Evolutionary conservation across 2,329 filamentous ascomycete genomes (phyloP).

Genomic region (Aspergillus carbonarius): DNA sequence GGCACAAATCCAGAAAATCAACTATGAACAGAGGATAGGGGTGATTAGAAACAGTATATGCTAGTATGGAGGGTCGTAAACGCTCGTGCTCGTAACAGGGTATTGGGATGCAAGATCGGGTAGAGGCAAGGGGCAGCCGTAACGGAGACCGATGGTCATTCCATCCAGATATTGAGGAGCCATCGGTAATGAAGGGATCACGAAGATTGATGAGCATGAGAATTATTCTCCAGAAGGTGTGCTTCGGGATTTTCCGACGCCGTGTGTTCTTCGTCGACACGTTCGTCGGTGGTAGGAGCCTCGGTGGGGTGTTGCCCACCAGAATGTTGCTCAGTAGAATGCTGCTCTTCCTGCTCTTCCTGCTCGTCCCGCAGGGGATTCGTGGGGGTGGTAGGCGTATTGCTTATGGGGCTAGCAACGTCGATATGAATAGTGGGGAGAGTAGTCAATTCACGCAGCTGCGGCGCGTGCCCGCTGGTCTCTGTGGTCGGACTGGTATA

Average conservation of each 20-base stretch:
- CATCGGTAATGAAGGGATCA: not conserved
- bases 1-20: conserved; percentile 10
- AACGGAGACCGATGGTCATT: not conserved
- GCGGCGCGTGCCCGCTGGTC: conserved; percentile 15
- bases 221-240: not conserved
- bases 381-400: conserved; percentile 26
- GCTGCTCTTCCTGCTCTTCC: conserved; percentile 2
- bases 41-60: conserved; percentile 7
- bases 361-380: conserved; percentile 9
- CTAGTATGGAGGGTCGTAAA: conserved; percentile 15
- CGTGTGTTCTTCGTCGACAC: not conserved
- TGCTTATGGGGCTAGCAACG: conserved; percentile 26
- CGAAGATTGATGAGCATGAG: not conserved
- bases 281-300: not conserved
- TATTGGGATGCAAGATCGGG: conserved; percentile 3
- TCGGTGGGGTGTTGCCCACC: not conserved
- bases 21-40: conserved; percentile 1
- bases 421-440: conserved; percentile 36
- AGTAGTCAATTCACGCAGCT: conserved; percentile 20
- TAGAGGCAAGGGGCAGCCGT: not conserved
- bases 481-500: conserved; percentile 34
- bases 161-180: not conserved
- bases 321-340: not conserved
- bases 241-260: not conserved
- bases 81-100: conserved; percentile 10